Evolutionary conservation across 2,329 filamentous ascomycete genomes (phyloP), one percentile per base, ranked within the genome.

Genomic region (Penicillium brevicompactum): DNA sequence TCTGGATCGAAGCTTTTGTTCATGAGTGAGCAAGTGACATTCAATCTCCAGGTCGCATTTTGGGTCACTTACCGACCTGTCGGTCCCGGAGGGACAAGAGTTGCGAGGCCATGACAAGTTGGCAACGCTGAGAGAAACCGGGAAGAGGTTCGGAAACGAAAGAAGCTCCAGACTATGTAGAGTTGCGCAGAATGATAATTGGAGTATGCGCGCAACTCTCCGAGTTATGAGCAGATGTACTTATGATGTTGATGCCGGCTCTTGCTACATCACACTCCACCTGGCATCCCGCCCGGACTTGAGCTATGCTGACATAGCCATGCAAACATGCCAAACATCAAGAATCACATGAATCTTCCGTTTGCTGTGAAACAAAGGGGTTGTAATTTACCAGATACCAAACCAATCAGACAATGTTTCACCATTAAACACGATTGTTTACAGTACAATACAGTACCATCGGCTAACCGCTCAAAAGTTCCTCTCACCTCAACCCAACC

Each of bases 1-100:
- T 93, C 80, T 96, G 92, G 69, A 99, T 91, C 16, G 93, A 93
- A 47, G 89, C 92, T 96, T 62, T 38, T 62, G 41, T 46, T 58
- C n/a, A 66, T 56, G 22, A 5, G 49, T 45, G 10, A 44, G 45
- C 16, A 54, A 40, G 34, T 49, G 27, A 10, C 30, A 51, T 10
- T 40, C 27, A 11, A 45, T 43, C 31, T 22, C 38, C 38, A 55
- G 18, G 51, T 16, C 30, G 42, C 24, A 48, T 51, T 47, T 30
- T 56, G 45, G 42, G 58, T 60, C 67, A 70, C 83, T 69, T 78
- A 88, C 86, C 84, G 75, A 90, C 86, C 80, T 90, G 87, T 69
- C 86, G 85, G 77, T 89, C 87, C 71, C 87, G 81, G 63, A 90
- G 81, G 65, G 84, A 85, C 70, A 82, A 80, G 56, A 81, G 75